Percentiles rank a stretch among this genome's conserved stretches.
These are phyloP conservation scores for Graphilbum ipis-grandicollis DNA, from an alignment of 2,329 filamentous ascomycete genomes.

Conservation along the genomic window DNA sequence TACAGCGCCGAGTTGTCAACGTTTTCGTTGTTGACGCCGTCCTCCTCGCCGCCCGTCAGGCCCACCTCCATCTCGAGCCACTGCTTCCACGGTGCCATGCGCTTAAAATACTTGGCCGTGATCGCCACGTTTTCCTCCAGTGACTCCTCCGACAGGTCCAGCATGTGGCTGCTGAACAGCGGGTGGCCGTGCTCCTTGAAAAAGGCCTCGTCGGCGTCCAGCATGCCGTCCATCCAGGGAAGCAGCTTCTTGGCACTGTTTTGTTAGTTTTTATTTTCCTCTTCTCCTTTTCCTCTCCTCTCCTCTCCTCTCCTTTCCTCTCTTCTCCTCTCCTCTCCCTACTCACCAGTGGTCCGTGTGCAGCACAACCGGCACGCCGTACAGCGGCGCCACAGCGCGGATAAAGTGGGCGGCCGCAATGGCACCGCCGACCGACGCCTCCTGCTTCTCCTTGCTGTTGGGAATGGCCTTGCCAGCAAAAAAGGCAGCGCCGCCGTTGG, in stretches of 20 bases:
- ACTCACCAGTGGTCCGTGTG: conserved; percentile 64
- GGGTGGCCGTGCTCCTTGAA: conserved; percentile 89
- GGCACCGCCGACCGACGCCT: conserved; percentile 74
- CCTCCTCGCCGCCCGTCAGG: conserved; percentile 47
- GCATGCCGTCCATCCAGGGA: conserved; percentile 91
- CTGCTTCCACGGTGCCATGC: conserved; percentile 91
- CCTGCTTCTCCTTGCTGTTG: conserved; percentile 74
- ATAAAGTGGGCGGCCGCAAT: conserved; percentile 88
- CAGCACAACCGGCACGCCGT: conserved; percentile 80
- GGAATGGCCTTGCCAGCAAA: conserved; percentile 81
- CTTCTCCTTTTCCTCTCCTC: background rate
- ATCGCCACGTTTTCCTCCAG: conserved; percentile 84
- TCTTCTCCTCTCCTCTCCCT: background rate
- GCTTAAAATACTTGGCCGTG: conserved; percentile 85
- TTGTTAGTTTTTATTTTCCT: background rate
- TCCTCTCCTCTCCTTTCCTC: too few species aligned
- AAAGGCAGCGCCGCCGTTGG: conserved; percentile 84
- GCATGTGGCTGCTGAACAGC: conserved; percentile 90
- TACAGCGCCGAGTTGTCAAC: conserved; percentile 95
- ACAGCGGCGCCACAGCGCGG: conserved; percentile 68
- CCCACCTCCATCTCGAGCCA: conserved; percentile 97
- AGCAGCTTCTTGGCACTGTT: conserved; percentile 88
- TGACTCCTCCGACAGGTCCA: conserved; percentile 84
- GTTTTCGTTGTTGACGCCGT: conserved; percentile 81
- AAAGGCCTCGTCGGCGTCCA: conserved; percentile 84